Evolutionary conservation across 192 early-diverging fungal species (phyloP), one percentile per base, ranked within the genome.

Genomic region (Linnemannia exigua): DNA sequence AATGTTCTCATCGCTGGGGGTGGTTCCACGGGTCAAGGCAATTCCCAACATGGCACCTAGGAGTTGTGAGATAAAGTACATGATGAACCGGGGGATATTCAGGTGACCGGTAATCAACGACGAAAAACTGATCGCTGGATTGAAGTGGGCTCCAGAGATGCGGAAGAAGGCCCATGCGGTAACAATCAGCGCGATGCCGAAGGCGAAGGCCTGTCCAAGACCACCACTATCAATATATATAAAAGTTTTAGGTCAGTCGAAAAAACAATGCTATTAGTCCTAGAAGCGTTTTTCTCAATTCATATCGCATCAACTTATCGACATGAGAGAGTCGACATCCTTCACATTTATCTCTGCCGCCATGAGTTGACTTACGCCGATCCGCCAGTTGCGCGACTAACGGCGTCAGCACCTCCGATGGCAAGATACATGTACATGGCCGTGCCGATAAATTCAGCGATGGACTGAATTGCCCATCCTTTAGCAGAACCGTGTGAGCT

Each of bases 41-140:
- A 89, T 78, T n/a, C 91, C 94, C 25, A 90, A 69, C 69, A 90
- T 91, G 50, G 90, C 91, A 33, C 94, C 94, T 54, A 87, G 68
- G 31, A 93, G n/a, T 72, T 95, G 90, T 4, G 91, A 85, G 36
- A 94, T 71, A 58, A 94, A 88, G 79, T 93, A 93, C 11, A 91
- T 67, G n/a, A 78, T 31, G 36, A 87, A 89, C 61, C 79, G 87
- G 22, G 79, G 44, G 22, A 83, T 72, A 36, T 73, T 83, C 76
- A 95, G 75, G 73, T 89, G 88, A 35, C 93, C 91, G 19, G 89
- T 87, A 38, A 92, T 79, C 70, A 92, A 66, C 28, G 94, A 88
- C 25, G 89, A 87, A 15, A 95, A 66, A n/a, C 90, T 89, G 46
- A 95, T 88, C n/a, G 93, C 92, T 6, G 94, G 93, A 75, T 95